Base-by-base conservation (phyloP, 257 asterid genomes). In the Primulina eburnea region DNA sequence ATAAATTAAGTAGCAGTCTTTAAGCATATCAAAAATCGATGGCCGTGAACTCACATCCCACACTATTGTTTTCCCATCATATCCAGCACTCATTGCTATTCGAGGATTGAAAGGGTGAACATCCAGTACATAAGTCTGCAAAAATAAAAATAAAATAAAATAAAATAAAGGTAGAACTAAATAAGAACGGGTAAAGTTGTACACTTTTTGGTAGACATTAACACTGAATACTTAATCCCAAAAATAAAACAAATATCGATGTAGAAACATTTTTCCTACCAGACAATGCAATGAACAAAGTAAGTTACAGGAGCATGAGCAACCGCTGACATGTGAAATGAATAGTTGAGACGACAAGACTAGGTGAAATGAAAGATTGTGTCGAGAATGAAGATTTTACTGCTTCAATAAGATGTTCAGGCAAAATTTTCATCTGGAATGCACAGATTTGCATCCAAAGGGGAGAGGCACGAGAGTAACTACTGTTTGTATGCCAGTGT, bases 31-130 rank as follows among this genome's bases (percentile, higher is more conserved):
- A 65, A 37, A 68, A 70, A 10, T 68, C 75, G 57, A 62, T 40
- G 61, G 57, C 33, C 62, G 64, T 26, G 68, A 6, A 34, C 38
- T 34, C 79, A 93, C 98, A 87, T 93, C 98, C 98, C 98, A 93
- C 62, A 93, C 88, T 65, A 93, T 93, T 29, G 96, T 90, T 87
- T 79, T 93, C 77, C 97, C 98, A 82, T 93, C 98, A 88, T 93
- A 93, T 77, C 98, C 98, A 4, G 98, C 98, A 80, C 98, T 93
- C 98, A 93, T 90, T 75, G 98, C 98, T 63, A 93, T 90, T 29
- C 98, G 90, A 73, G 98, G 98, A 73, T 93, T 93, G 76, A 86
- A 90, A 72, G 98, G 98, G 78, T 90, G 98, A 73, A 93, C 98
- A 82, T 93, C 98, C 77, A 93, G 83, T 52, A 90, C 95, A 75